phyloP scores from a whole-genome alignment of 192 early-diverging fungal genomes.

The Cetraspora pellucida region DNA sequence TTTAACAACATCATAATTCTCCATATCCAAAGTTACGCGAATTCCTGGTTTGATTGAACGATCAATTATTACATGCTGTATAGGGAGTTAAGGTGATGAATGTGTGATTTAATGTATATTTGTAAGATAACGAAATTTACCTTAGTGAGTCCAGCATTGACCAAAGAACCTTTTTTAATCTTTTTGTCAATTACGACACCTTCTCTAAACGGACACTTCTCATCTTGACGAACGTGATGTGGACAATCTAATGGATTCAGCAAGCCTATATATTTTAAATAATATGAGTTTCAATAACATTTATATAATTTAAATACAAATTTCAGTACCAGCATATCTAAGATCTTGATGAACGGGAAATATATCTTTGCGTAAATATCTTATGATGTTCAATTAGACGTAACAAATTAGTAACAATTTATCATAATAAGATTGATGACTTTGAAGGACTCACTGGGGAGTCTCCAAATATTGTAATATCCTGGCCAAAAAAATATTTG shows the following conservation, averaged over 20 bases:
- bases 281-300: not conserved
- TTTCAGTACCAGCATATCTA: conserved; percentile 53
- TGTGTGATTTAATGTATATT: not conserved
- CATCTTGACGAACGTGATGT: conserved; percentile 67
- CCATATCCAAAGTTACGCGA: conserved; percentile 63
- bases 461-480: conserved; percentile 71
- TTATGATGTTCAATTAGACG: not conserved
- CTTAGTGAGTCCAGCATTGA: conserved; percentile 53
- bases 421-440: not conserved
- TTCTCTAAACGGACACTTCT: conserved; percentile 60
- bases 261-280: conserved; percentile 42
- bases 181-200: conserved; percentile 56
- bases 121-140: not conserved
- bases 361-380: conserved; percentile 64
- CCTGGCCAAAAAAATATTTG: conserved; percentile 64
- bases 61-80: conserved; percentile 53
- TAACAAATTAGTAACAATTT: not conserved
- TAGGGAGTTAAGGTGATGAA: not conserved
- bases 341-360: conserved; percentile 70
- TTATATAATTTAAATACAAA: not conserved
- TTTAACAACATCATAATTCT: conserved; percentile 6
- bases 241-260: conserved; percentile 67
- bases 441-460: conserved; percentile 53
- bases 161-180: conserved; percentile 43
- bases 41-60: conserved; percentile 56